Evolutionary conservation across 208 protist species (phyloP), one percentile per base, ranked within the genome.

Genomic region (Trypanosoma brucei): DNA sequence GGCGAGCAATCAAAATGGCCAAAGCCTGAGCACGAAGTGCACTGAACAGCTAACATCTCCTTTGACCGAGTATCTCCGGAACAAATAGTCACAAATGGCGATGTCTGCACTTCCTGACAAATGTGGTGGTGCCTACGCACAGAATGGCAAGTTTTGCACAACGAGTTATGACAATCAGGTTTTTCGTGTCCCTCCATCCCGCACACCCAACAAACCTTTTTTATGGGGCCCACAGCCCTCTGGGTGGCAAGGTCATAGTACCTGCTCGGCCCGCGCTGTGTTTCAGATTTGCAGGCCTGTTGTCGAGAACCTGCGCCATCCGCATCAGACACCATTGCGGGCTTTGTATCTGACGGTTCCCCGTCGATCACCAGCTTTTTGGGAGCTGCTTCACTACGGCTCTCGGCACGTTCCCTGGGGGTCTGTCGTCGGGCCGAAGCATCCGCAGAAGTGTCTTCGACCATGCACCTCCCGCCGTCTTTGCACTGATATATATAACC

Each of bases 141-240:
- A 13, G 68, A 72, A 38, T 93, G 86, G 60, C 86, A 93, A 22
- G 67, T 77, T 48, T 71, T 72, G 67, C 86, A 93, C 3, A 93
- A 64, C 42, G 52, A 65, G 67, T 93, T 93, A 11, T 72, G 72
- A 75, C 86, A 93, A n/a, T 81, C 59, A 5, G 86, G 81, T 62
- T 93, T 93, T 62, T 93, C 86, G 49, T 93, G 86, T 0, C 80
- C 81, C 2, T 75, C 55, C 63, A 93, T 78, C 31, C 86, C 86
- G 51, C 86, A 93, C 64, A 76, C 75, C 86, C 86, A 93, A 71
- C 86, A 93, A n/a, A 93, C 79, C 64, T 88, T 88, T 11, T 62
- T 75, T 6, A 65, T 22, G 45, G 45, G 64, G 62, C 31, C 37
- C 53, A 39, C 59, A 9, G 46, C 64, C 14, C 76, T 72, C 44